Conservation (phyloP, 257 asterid genomes). For the Nicotiana sylvestris region DNA sequence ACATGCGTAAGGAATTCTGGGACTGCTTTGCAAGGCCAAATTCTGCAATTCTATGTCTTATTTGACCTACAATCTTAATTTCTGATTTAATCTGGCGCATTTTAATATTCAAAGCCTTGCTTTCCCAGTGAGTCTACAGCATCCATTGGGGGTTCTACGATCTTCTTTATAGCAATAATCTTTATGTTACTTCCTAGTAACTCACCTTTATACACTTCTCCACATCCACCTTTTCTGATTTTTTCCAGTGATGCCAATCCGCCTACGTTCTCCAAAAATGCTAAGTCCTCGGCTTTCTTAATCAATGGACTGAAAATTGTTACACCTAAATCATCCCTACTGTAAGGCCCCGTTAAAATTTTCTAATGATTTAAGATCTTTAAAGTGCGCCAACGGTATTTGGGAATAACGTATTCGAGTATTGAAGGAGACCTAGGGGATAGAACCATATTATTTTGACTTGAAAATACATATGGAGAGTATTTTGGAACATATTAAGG, state of each 20-base stretch:
- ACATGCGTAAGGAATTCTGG: conserved; percentile 65
- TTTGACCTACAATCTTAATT: conserved; percentile 76
- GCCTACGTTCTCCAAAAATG: conserved; percentile 68
- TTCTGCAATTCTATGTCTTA: conserved; percentile 75
- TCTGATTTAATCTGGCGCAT: conserved; percentile 80
- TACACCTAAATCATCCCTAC: conserved; percentile 28
- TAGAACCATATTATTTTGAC: no score
- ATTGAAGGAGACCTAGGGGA: no score
- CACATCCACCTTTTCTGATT: conserved; percentile 49
- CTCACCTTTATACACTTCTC: conserved; percentile 62
- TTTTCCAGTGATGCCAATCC: conserved; percentile 34
- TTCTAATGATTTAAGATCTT: no score
- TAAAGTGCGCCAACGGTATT: no score
- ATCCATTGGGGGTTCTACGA: conserved; percentile 44
- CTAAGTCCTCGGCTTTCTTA: conserved; percentile 70
- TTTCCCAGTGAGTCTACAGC: conserved; percentile 55
- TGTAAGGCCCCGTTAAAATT: neutral
- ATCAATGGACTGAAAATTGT: conserved; percentile 67
- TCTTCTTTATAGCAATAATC: conserved; percentile 74
- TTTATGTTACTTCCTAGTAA: conserved; percentile 68
- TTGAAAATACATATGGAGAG: no score
- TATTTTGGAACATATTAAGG: no score
- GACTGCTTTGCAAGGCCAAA: conserved; percentile 84
- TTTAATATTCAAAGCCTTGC: conserved; percentile 54
- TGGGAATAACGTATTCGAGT: no score